Conservation (phyloP, 352 stramenopile species). For the Pythium dissimile region DNA sequence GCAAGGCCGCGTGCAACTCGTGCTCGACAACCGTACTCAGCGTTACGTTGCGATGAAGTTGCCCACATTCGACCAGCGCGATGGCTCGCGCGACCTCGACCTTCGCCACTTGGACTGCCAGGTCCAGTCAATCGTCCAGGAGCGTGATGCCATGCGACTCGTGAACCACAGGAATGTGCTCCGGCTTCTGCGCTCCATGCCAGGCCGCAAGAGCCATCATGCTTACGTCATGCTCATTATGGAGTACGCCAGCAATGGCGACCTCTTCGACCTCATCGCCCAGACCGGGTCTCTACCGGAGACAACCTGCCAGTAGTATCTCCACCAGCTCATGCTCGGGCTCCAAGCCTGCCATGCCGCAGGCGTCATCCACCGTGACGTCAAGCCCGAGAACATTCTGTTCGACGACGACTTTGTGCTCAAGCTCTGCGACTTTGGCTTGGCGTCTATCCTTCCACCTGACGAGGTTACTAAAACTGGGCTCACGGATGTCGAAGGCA, state of each 20-base stretch:
- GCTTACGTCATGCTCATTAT: slow-evolving; percentile 70
- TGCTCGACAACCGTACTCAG: slow-evolving; percentile 39
- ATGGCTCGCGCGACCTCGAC: slow-evolving; percentile 28
- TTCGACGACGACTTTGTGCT: slow-evolving; percentile 74
- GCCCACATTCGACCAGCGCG: slow-evolving; percentile 28
- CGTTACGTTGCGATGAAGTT: slow-evolving; percentile 58
- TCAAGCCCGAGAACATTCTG: slow-evolving; percentile 92
- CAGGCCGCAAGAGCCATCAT: slow-evolving; percentile 30
- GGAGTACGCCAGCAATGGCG: slow-evolving; percentile 71
- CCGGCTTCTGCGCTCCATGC: slow-evolving; percentile 9
- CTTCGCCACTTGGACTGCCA: slow-evolving; percentile 45
- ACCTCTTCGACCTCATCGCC: slow-evolving; percentile 85
- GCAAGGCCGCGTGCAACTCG: slow-evolving; percentile 57
- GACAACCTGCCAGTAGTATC: slow-evolving; percentile 61
- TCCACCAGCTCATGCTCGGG: slow-evolving; percentile 65
- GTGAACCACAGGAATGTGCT: slow-evolving; percentile 29
- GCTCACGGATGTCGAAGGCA: slow-evolving; percentile 68
- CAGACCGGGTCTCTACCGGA: slow-evolving; percentile 60
- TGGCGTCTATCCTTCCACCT: slow-evolving; percentile 59
- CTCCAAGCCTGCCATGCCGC: slow-evolving; percentile 69
- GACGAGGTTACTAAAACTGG: slow-evolving; percentile 22
- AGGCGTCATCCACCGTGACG: slow-evolving; percentile 81
- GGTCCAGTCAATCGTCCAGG: slow-evolving; percentile 51
- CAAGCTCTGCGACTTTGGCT: slow-evolving; percentile 93
- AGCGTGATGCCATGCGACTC: slow-evolving; percentile 49